phyloP scores from a whole-genome alignment of 2,329 filamentous ascomycete genomes.

The Tolypocladium sp. region DNA sequence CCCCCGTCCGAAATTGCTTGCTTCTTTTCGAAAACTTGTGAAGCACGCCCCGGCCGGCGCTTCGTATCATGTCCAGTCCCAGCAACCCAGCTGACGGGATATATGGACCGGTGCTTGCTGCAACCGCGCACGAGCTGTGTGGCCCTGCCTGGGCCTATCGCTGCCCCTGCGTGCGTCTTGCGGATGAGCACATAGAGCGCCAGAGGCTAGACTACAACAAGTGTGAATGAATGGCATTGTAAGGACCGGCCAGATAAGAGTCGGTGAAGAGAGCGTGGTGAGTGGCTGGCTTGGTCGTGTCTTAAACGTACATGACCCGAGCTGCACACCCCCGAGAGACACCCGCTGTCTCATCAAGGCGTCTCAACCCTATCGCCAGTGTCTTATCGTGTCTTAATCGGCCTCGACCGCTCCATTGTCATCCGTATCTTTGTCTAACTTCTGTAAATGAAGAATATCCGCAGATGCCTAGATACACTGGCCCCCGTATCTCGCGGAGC shows the following conservation, averaged over 20 bases:
- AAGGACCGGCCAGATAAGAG: neutral
- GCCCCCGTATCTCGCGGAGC: neutral
- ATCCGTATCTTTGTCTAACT: neutral
- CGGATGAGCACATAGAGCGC: neutral
- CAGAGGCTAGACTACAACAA: neutral
- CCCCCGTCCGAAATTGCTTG: neutral
- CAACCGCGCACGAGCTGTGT: neutral
- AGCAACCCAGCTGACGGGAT: neutral
- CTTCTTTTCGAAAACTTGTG: neutral
- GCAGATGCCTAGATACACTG: neutral
- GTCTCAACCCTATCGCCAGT: neutral
- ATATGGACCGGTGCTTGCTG: neutral
- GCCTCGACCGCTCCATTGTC: neutral
- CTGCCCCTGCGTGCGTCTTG: neutral
- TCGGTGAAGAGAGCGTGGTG: neutral
- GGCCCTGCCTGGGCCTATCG: neutral
- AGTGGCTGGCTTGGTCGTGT: neutral
- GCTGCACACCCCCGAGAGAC: neutral
- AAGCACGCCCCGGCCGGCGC: neutral
- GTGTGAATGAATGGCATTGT: neutral
- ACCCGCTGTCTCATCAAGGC: neutral
- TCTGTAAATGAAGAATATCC: neutral
- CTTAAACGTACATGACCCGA: neutral
- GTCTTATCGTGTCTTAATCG: neutral
- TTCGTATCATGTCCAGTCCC: neutral